phyloP scores from a whole-genome alignment of 768 basidiomycete species.

The Xerocomus potaroensis region DNA sequence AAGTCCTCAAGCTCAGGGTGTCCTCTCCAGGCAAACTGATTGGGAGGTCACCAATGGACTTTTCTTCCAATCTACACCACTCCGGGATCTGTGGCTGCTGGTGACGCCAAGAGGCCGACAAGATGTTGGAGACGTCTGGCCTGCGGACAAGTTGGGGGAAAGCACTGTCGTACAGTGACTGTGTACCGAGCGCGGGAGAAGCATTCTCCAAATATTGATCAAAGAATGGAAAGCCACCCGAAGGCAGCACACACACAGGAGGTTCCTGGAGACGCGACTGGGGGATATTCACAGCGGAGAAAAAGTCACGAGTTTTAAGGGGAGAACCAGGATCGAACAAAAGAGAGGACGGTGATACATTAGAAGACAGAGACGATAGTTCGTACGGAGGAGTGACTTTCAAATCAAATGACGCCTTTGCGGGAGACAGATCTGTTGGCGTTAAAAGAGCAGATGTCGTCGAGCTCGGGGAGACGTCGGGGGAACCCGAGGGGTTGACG shows the following conservation, averaged over 20 bases:
- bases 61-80: conserved; percentile 42
- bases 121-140: conserved; percentile 10
- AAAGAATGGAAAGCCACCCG: conserved; percentile 40
- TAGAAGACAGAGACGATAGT: conserved; percentile 23
- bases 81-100: conserved; percentile 35
- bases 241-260: conserved; percentile 13
- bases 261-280: conserved; percentile 25
- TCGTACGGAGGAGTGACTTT: conserved; percentile 56
- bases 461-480: conserved; percentile 71
- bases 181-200: conserved; percentile 34
- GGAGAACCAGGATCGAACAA: conserved; percentile 44
- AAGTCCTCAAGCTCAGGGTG: conserved; percentile 24
- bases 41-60: conserved; percentile 18
- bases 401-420: conserved; percentile 50
- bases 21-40: conserved; percentile 27
- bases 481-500: conserved; percentile 42
- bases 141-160: conserved; percentile 26
- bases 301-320: conserved; percentile 28
- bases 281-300: conserved; percentile 22
- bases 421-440: conserved; percentile 70
- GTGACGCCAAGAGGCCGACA: conserved; percentile 21
- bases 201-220: conserved; percentile 50
- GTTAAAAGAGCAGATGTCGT: conserved; percentile 68
- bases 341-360: conserved; percentile 35
- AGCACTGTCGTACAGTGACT: conserved; percentile 33